These are phyloP conservation scores for Dothideomycetes sp. DNA, from an alignment of 2,329 filamentous ascomycete genomes.

Conservation along the genomic window DNA sequence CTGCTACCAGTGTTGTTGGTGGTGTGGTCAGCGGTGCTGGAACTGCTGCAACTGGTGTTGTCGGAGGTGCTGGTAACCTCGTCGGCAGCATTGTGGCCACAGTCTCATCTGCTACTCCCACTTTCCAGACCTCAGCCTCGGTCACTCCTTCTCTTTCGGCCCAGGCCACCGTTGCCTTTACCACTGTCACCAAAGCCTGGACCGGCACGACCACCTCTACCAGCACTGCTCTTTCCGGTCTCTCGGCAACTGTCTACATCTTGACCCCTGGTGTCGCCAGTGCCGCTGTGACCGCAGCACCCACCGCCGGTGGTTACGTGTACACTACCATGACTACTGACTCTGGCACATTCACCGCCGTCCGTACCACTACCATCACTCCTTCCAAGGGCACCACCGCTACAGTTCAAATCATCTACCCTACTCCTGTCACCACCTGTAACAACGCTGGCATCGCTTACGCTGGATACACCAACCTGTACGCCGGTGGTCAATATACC, in stretches of 20 bases:
- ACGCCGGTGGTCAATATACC: slow-evolving; percentile 13
- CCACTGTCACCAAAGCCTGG: slow-evolving; percentile 15
- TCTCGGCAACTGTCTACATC: slow-evolving; percentile 11
- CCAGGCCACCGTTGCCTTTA: slow-evolving; percentile 12
- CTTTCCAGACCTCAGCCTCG: slow-evolving; percentile 13
- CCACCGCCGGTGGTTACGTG: not conserved
- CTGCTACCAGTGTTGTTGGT: not conserved
- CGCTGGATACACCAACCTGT: slow-evolving; percentile 14
- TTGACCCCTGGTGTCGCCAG: slow-evolving; percentile 11
- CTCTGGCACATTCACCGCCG: slow-evolving; percentile 9
- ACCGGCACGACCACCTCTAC: slow-evolving; percentile 12
- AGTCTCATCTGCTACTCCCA: slow-evolving; percentile 8
- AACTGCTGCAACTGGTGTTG: not conserved
- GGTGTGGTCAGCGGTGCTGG: not conserved
- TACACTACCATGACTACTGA: slow-evolving; percentile 8
- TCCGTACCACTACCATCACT: slow-evolving; percentile 12
- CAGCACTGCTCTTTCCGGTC: slow-evolving; percentile 10
- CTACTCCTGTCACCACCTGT: slow-evolving; percentile 13
- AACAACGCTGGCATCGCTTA: slow-evolving; percentile 13
- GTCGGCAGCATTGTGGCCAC: not conserved
- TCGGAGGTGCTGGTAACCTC: no score
- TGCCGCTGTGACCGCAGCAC: not conserved
- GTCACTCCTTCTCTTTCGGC: slow-evolving; percentile 6
- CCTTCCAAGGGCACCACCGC: slow-evolving; percentile 1
- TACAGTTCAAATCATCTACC: slow-evolving; percentile 13